These are phyloP conservation scores for Nematocida minor DNA, from an alignment of 371 early-diverging fungal species.

Conservation along the genomic window DNA sequence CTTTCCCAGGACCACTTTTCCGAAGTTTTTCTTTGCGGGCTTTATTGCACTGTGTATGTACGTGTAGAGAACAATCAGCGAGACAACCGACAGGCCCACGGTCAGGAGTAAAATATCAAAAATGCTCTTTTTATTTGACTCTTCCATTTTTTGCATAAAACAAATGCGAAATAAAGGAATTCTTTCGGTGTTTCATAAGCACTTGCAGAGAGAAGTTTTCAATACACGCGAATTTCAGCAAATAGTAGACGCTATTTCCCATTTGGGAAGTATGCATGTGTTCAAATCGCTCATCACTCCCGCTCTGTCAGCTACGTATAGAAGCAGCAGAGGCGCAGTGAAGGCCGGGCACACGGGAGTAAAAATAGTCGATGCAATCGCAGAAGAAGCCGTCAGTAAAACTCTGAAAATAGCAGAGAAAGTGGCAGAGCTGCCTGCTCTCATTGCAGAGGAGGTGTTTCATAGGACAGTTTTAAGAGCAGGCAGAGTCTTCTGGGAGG, in stretches of 20 bases:
- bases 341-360: neutral
- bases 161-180: neutral
- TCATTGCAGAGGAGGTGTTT: neutral
- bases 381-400: neutral
- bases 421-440: neutral
- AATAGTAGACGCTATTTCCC: neutral
- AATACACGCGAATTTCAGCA: neutral
- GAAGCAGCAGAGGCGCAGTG: neutral
- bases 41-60: neutral
- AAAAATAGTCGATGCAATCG: neutral
- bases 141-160: slow-evolving; percentile 30
- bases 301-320: neutral
- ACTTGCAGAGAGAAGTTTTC: slow-evolving; percentile 9
- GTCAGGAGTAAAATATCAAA: neutral
- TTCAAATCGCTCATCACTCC: neutral
- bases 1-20: neutral
- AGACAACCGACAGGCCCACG: neutral
- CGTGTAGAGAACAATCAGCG: slow-evolving; percentile 12
- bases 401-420: neutral
- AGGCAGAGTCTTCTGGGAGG: neutral
- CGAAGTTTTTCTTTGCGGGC: slow-evolving; percentile 16
- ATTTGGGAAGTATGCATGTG: neutral
- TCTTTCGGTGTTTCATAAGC: slow-evolving; percentile 30
- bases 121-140: neutral
- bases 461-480: neutral